phyloP scores from a whole-genome alignment of 306 rosid species.

The Lotus japonicus region DNA sequence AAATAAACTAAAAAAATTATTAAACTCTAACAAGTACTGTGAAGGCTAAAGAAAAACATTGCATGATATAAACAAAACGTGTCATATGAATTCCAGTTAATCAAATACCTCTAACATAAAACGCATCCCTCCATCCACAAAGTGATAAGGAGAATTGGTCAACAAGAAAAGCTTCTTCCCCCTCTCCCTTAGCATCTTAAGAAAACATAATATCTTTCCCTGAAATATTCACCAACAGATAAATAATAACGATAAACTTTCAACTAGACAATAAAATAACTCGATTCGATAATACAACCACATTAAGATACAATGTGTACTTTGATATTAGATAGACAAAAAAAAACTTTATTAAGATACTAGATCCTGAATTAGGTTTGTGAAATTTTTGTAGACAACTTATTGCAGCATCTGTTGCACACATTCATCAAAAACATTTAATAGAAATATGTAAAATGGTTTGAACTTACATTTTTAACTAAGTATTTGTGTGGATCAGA shows the following conservation, averaged over 20 bases:
- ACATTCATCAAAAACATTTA: background rate
- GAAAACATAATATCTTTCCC: slow-evolving; percentile 63
- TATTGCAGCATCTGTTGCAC: slow-evolving; percentile 16
- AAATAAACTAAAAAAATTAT: background rate
- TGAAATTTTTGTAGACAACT: slow-evolving; percentile 7
- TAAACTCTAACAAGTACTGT: background rate
- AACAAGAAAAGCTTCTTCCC: slow-evolving; percentile 93
- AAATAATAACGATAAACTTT: slow-evolving; percentile 10
- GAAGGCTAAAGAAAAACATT: background rate
- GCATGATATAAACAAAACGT: slow-evolving; percentile 1
- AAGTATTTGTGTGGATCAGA: slow-evolving; percentile 70
- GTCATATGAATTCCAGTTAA: background rate
- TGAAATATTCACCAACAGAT: slow-evolving; percentile 35
- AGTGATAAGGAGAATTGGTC: slow-evolving; percentile 88
- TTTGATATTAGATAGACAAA: background rate
- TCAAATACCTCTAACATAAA: slow-evolving; percentile 76
- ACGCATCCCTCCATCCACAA: slow-evolving; percentile 97
- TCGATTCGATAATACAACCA: slow-evolving; percentile 1
- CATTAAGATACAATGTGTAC: slow-evolving; percentile 1
- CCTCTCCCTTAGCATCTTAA: slow-evolving; percentile 78
- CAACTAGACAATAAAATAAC: slow-evolving; percentile 9
- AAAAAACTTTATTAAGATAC: slow-evolving; percentile 20
- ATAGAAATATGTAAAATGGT: background rate
- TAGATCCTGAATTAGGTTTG: background rate
- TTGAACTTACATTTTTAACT: slow-evolving; percentile 69